Evolutionary conservation across 805 yeast genomes (phyloP).

Genomic region (Starmerella geochares): DNA sequence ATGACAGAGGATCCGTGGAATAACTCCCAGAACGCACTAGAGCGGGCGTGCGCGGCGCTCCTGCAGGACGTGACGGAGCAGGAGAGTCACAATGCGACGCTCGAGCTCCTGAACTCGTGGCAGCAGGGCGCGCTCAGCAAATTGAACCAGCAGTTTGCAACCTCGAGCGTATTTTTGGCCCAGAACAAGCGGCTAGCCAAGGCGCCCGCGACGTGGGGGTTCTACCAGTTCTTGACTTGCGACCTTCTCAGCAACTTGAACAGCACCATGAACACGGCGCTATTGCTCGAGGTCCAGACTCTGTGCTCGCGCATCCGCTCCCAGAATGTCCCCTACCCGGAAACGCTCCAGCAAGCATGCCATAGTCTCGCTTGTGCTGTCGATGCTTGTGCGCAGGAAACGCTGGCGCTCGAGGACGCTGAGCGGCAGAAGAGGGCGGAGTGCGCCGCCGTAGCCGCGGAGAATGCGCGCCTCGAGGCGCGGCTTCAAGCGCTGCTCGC

Average conservation of each 20-base stretch:
- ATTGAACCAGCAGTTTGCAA: background rate
- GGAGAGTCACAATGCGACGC: background rate
- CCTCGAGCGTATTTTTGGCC: background rate
- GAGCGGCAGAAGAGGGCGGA: background rate
- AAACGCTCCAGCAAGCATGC: background rate
- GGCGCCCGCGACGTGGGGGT: background rate
- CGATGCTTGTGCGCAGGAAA: background rate
- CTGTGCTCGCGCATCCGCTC: background rate
- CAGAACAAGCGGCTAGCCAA: background rate
- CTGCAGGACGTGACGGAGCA: background rate
- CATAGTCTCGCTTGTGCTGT: background rate
- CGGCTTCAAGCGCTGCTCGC: background rate
- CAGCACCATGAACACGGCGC: background rate
- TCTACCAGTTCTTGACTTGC: background rate
- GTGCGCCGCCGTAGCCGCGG: background rate
- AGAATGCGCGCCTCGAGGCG: background rate
- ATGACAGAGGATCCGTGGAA: background rate
- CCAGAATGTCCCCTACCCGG: background rate
- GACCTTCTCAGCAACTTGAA: background rate
- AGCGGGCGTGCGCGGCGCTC: background rate
- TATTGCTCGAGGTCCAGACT: background rate
- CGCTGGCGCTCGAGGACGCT: background rate
- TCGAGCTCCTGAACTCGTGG: background rate
- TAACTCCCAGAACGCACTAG: background rate
- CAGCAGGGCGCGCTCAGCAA: background rate